Evolutionary conservation across 1,139 yeast genomes (phyloP), one percentile per base, ranked within the genome.

Genomic region (Pneumocystis sp.): DNA sequence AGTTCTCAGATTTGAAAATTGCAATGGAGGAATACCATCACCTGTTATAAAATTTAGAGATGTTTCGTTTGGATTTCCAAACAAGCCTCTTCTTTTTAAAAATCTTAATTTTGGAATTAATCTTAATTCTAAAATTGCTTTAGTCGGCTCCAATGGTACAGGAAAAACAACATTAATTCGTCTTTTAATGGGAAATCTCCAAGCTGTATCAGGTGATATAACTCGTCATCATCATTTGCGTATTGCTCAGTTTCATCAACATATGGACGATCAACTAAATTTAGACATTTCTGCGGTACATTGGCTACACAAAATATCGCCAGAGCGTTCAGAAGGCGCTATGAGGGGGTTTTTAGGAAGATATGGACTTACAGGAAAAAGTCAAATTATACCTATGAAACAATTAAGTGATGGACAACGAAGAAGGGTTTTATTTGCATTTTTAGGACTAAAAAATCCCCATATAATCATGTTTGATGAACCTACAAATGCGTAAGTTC

Each of bases 111-210:
- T 93, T 73, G 98, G 98, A 86, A 93, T 93, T 70, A 98, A 93
- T 82, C 91, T 93, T 97, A 98, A 93, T 78, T 90, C 97, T 61
- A 87, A 98, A 81, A 85, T 91, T 73, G 98, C 98, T 60, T 83
- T 93, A 68, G 98, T 93, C 68, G 98, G 98, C 59, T 98, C 98
- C 74, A 93, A 93, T 78, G 98, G 98, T 87, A 91, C 93, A 73
- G 98, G 98, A 82, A 93, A 93, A 79, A 91, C 97, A 65, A 93
- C 98, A 39, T 81, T 93, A 75, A 84, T 93, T 76, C 93, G 93
- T 77, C 83, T 93, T 74, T 91, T 95, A 96, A 95, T 96, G 74
- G 98, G 98, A 78, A 85, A 84, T 72, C 83, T 93, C 74, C 83
- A 82, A 71, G 90, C 97, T 64, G 96, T 91, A 78, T 78, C 82